These are phyloP conservation scores for Erythrophleum fordii DNA, from an alignment of 306 rosid genomes.

Conservation along the genomic window DNA sequence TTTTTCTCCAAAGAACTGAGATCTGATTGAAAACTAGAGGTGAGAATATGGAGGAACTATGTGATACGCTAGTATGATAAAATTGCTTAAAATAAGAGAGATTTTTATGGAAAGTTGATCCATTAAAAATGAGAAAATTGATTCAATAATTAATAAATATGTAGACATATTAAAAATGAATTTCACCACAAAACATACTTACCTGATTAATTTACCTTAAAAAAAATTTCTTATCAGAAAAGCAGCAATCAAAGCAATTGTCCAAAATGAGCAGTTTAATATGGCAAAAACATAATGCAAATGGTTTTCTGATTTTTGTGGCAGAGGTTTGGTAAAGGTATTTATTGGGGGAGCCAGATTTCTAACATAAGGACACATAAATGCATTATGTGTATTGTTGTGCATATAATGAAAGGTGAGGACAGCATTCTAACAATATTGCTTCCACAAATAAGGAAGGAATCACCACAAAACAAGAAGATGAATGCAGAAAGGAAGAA, in stretches of 20 bases:
- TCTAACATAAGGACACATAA: not conserved
- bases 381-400: not conserved
- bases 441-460: not conserved
- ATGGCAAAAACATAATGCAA: not conserved
- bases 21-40: not conserved
- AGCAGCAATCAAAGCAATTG: not conserved
- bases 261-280: not conserved
- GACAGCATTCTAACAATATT: not conserved
- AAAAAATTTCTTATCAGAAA: not conserved
- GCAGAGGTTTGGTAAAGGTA: conserved; percentile 15
- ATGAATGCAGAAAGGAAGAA: not conserved
- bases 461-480: not conserved
- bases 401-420: not conserved
- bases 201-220: not conserved
- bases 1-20: not conserved
- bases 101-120: no score
- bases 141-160: no score
- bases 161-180: not conserved
- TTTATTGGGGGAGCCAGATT: conserved; percentile 13
- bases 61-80: no score
- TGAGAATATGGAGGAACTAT: not conserved
- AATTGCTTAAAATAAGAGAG: no score
- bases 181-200: not conserved
- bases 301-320: not conserved
- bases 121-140: no score